Percentiles rank a stretch among this genome's conserved stretches.
Conservation (phyloP, 305 asterid species). For the Euphrasia arctica region DNA sequence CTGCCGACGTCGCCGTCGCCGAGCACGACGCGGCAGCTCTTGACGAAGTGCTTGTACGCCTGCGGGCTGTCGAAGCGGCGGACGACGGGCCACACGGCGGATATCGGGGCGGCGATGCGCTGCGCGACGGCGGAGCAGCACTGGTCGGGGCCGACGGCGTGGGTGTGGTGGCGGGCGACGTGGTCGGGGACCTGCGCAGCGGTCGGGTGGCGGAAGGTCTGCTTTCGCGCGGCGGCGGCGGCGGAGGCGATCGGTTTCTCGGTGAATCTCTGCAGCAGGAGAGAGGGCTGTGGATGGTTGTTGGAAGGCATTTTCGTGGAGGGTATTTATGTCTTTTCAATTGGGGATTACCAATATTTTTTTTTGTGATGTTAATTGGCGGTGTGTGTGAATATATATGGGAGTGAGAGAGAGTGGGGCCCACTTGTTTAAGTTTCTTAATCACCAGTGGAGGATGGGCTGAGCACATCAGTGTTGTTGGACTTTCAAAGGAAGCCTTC, state of each 20-base stretch:
- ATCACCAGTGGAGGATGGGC: no score
- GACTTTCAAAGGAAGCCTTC: no score
- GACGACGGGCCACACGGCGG: conserved; percentile 49
- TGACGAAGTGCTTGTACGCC: conserved; percentile 56
- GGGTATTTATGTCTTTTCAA: neutral
- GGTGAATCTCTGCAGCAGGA: conserved; percentile 39
- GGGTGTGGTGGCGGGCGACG: conserved; percentile 39
- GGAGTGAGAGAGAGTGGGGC: conserved; percentile 20
- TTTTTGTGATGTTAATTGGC: conserved; percentile 7
- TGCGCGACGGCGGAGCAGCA: conserved; percentile 49
- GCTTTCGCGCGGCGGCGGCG: conserved; percentile 27
- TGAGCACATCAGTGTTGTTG: no score
- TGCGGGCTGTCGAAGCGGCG: conserved; percentile 66
- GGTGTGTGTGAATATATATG: conserved; percentile 25
- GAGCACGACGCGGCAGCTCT: conserved; percentile 51
- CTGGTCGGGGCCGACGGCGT: conserved; percentile 46
- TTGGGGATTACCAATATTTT: conserved; percentile 10
- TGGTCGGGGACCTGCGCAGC: conserved; percentile 42
- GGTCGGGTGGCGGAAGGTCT: conserved; percentile 28
- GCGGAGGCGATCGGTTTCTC: conserved; percentile 30
- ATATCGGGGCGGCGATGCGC: conserved; percentile 45
- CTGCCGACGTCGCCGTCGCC: conserved; percentile 52
- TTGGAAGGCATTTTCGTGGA: conserved; percentile 37
- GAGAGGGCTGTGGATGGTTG: conserved; percentile 31
- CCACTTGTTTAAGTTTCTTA: neutral